Evolutionary conservation across 345 rosid species (phyloP).

Genomic region (Sisymbrium altissimum): DNA sequence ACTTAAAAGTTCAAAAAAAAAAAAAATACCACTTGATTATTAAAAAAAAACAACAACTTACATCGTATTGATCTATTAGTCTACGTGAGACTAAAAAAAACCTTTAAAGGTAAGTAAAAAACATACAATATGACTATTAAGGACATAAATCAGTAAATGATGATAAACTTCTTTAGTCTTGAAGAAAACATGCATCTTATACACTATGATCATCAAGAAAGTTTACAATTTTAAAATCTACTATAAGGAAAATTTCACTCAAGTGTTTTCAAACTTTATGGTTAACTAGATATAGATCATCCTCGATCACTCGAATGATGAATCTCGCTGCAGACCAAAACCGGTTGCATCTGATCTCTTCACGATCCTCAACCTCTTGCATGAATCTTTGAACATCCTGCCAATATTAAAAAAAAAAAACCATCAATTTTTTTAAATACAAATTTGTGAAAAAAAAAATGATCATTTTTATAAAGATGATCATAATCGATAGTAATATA

Average conservation of each 20-base stretch:
- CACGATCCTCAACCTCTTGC: conserved; percentile 59
- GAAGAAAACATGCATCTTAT: neutral
- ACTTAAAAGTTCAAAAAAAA: too few species aligned
- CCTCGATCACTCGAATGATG: neutral
- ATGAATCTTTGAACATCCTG: conserved; percentile 67
- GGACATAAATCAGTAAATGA: neutral
- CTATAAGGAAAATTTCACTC: neutral
- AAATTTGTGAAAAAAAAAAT: too few species aligned
- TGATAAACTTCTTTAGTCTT: neutral
- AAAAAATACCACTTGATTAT: neutral
- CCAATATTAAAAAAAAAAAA: neutral
- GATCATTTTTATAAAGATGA: too few species aligned
- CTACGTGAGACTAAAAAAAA: neutral
- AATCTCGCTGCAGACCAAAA: conserved; percentile 33
- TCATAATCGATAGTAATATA: neutral
- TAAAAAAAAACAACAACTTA: neutral
- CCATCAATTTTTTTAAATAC: too few species aligned
- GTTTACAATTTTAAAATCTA: neutral
- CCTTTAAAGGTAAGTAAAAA: neutral
- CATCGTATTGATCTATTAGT: neutral
- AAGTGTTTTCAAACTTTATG: neutral
- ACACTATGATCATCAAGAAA: neutral
- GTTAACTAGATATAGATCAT: neutral
- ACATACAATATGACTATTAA: neutral
- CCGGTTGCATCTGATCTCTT: conserved; percentile 56